These are phyloP conservation scores for Wallacemonas sp. DNA, from an alignment of 208 protist genomes.

Conservation along the genomic window DNA sequence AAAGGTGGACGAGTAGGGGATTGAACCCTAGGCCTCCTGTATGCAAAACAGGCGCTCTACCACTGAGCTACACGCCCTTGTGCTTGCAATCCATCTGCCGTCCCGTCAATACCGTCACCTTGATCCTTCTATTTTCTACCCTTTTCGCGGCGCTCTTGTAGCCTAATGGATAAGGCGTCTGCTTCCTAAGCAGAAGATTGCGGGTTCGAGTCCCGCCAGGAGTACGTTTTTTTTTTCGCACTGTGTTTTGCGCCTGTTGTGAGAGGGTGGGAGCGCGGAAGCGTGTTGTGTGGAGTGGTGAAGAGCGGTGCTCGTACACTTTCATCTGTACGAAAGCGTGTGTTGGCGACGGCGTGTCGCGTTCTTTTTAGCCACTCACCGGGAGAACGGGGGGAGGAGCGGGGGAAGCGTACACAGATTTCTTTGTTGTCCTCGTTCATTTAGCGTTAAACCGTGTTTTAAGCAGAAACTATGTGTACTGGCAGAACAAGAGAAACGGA, in stretches of 20 bases:
- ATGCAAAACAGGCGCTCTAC: slow-evolving; percentile 64
- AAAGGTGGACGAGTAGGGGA: slow-evolving; percentile 32
- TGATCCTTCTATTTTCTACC: no score
- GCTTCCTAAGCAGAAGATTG: slow-evolving; percentile 92
- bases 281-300: neutral
- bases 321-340: no score
- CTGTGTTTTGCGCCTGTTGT: neutral
- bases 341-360: no score
- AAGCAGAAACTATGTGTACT: no score
- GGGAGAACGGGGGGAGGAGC: no score
- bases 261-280: neutral
- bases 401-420: no score
- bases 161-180: slow-evolving; percentile 91
- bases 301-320: no score
- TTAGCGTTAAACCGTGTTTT: no score
- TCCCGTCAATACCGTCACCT: no score
- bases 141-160: slow-evolving; percentile 39
- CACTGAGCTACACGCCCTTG: slow-evolving; percentile 83
- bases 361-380: no score
- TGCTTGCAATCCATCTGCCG: neutral
- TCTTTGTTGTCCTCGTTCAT: no score
- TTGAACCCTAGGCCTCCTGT: slow-evolving; percentile 83
- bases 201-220: slow-evolving; percentile 88
- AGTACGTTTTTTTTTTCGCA: slow-evolving; percentile 47
- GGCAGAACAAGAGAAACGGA: neutral